phyloP scores from a whole-genome alignment of 257 asterid genomes.

The Verbascum thapsus region DNA sequence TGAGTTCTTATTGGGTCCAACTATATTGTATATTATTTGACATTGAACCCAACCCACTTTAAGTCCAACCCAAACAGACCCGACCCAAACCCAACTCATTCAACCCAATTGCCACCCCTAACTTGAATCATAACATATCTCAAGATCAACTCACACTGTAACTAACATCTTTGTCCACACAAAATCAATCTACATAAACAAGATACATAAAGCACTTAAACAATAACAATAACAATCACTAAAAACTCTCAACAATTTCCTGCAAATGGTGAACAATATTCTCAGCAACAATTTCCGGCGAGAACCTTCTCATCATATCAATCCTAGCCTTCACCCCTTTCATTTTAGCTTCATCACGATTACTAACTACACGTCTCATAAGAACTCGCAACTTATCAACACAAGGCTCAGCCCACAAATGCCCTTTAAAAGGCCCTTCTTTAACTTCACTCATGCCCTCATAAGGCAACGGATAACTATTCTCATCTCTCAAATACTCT shows the following conservation, averaged over 20 bases:
- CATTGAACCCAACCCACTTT: too few species aligned
- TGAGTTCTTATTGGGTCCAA: too few species aligned
- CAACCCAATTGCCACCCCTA: too few species aligned
- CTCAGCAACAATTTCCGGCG: conserved; percentile 65
- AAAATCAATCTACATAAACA: too few species aligned
- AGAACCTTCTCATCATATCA: conserved; percentile 63
- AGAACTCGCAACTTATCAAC: conserved; percentile 52
- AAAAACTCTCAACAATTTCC: conserved; percentile 32
- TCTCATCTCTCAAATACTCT: conserved; percentile 66
- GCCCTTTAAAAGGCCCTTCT: conserved; percentile 81
- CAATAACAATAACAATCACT: background rate
- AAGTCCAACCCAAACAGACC: too few species aligned
- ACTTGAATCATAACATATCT: too few species aligned
- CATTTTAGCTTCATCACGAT: conserved; percentile 50
- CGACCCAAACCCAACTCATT: too few species aligned
- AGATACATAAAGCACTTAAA: background rate
- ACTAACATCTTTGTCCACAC: too few species aligned
- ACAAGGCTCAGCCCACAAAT: conserved; percentile 90
- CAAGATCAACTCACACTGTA: too few species aligned
- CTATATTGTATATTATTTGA: too few species aligned
- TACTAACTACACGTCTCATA: conserved; percentile 54
- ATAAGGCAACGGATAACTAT: conserved; percentile 68
- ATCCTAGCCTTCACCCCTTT: conserved; percentile 70
- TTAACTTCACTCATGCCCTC: conserved; percentile 62
- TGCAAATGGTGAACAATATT: conserved; percentile 51